Conservation (phyloP, 768 basidiomycete genomes). For the Brasilioporus rufonigricans region DNA sequence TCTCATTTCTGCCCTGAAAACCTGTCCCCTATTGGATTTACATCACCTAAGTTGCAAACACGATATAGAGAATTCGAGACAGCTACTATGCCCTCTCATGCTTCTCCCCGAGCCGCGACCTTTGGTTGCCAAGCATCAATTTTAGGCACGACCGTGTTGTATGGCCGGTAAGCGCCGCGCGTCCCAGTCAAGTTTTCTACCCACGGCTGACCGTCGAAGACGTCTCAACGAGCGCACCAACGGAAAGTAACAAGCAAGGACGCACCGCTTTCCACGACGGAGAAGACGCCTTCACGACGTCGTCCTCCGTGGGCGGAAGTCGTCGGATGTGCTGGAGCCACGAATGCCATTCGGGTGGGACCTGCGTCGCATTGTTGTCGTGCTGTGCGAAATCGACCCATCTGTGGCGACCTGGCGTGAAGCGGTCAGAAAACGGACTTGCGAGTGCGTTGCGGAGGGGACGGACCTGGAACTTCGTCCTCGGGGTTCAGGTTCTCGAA, state of each 20-base stretch:
- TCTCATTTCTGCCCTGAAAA: no score
- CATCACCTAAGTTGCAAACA: no score
- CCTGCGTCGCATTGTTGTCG: conserved; percentile 88
- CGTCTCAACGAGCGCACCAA: neutral
- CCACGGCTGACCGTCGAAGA: conserved; percentile 55
- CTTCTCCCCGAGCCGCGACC: conserved; percentile 46
- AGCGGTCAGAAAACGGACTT: neutral
- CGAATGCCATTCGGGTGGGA: conserved; percentile 95
- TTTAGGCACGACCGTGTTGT: conserved; percentile 86
- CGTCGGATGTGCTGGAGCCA: conserved; percentile 92
- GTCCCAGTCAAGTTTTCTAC: conserved; percentile 92
- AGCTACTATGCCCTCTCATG: neutral
- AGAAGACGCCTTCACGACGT: conserved; percentile 60
- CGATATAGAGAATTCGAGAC: conserved; percentile 8
- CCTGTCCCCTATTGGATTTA: no score
- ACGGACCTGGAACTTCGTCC: conserved; percentile 85
- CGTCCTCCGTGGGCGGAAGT: conserved; percentile 74
- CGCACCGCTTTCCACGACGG: conserved; percentile 86
- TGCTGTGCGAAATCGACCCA: conserved; percentile 97
- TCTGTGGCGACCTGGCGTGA: conserved; percentile 76
- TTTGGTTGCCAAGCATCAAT: conserved; percentile 82
- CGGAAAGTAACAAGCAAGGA: conserved; percentile 5
- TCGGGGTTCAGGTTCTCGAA: conserved; percentile 87
- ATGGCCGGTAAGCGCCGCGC: conserved; percentile 83
- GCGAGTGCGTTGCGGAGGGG: neutral